Base-by-base conservation (phyloP, 2,329 filamentous ascomycete genomes). In the Aspergillus sp. region DNA sequence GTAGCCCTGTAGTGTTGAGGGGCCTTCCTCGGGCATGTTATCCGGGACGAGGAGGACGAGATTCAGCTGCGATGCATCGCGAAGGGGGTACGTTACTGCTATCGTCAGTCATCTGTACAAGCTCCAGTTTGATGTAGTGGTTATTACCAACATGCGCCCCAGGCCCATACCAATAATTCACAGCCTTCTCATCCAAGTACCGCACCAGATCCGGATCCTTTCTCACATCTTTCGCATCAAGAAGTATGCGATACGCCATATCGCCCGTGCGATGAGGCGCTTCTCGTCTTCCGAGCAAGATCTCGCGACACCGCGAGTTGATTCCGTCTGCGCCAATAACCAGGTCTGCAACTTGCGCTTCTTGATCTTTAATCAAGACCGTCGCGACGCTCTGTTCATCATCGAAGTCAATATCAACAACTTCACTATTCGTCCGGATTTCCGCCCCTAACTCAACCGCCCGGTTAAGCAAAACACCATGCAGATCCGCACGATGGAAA, bases 171-270 rank as follows among this genome's bases (percentile, higher is more conserved):
- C 73, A 76, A 17, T 66, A 72, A 26, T 68, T 69, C 2, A 68
- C 64, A 39, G 67, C 68, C 0, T 71, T 71, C 11, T 70, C 54
- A 13, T 61, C 63, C 30, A 74, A 64, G 22, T 71, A 58, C 11
- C 61, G 45, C 12, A 60, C 63, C 34, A 74, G 57, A 3, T 71
- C 69, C 0, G 61, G 60, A 41, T 71, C 65, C 1, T 59, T 57
- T 20, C 74, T 58, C 7, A 75, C 60, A 36, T 64, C 64, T n/a
- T 66, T 53, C 0, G 60, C 66, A 12, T 69, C 62, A 3, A 75
- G 63, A 8, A 74, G 54, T 26, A 74, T 68, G 3, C 73, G 68
- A 66, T 75, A 75, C 11, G 72, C 72, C 20, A 75, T 65, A 47
- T 75, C 72, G 17, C 72, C 71, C 0, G 71, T 73, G 30, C 67